Percentiles rank a stretch among this genome's conserved stretches.
Evolutionary conservation across 2,329 filamentous ascomycete genomes (phyloP).

Genomic region (Capronia americana): DNA sequence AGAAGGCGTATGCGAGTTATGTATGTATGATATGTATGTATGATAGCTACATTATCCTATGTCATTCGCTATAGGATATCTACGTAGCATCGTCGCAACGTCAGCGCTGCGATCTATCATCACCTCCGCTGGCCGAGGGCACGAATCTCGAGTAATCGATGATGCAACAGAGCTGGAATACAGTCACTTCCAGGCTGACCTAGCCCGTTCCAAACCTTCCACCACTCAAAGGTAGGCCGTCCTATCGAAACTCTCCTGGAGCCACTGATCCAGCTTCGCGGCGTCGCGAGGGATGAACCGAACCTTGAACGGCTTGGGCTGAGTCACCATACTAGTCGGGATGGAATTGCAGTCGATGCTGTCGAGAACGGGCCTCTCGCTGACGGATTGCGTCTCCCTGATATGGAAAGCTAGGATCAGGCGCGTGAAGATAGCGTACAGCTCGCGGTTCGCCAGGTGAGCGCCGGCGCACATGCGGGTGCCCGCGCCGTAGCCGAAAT

Average conservation of each 20-base stretch:
- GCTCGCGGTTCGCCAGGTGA: constrained; percentile 67
- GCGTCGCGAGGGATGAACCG: constrained; percentile 21
- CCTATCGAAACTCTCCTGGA: not conserved
- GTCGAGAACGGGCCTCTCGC: constrained; percentile 20
- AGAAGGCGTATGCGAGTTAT: not conserved
- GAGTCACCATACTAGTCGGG: constrained; percentile 28
- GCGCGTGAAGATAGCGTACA: constrained; percentile 65
- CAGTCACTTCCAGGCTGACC: not conserved
- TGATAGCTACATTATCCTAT: too few species aligned
- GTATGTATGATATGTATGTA: not conserved
- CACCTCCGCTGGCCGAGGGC: too few species aligned
- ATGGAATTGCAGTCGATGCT: constrained; percentile 27
- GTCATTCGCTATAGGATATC: too few species aligned
- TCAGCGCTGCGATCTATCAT: too few species aligned
- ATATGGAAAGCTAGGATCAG: constrained; percentile 61
- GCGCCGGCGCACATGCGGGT: constrained; percentile 68
- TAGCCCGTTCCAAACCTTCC: not conserved
- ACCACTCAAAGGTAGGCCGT: not conserved
- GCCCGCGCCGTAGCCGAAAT: constrained; percentile 68
- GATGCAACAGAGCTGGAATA: not conserved
- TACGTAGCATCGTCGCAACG: too few species aligned
- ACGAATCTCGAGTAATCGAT: not conserved
- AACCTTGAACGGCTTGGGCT: constrained; percentile 26
- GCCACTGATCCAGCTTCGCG: constrained; percentile 17
- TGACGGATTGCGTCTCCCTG: constrained; percentile 18